A percentile compares a stretch with the other conserved stretches of the same genome.
phyloP scores from a whole-genome alignment of 2,329 filamentous ascomycete species.

The Seiridium unicorne region DNA sequence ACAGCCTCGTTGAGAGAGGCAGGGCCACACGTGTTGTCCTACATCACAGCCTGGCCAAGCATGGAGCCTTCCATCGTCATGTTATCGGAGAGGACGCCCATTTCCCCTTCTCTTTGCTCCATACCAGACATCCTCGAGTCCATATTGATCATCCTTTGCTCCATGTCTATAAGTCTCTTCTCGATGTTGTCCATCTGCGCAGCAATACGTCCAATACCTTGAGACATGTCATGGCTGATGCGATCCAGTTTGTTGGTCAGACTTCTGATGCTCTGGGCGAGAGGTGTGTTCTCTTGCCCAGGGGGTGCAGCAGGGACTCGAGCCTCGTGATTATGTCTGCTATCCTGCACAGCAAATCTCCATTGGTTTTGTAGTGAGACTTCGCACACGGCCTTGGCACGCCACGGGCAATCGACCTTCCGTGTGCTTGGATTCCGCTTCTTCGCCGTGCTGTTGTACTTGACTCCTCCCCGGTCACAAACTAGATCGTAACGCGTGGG shows the following conservation, averaged over 20 bases:
- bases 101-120: constrained; percentile 30
- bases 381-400: constrained; percentile 63
- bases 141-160: constrained; percentile 35
- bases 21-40: constrained; percentile 10
- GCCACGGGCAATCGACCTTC: constrained; percentile 63
- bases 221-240: constrained; percentile 53
- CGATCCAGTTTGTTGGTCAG: constrained; percentile 61
- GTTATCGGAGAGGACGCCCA: constrained; percentile 37
- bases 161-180: constrained; percentile 54
- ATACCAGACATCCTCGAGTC: constrained; percentile 36
- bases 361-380: constrained; percentile 62
- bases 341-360: constrained; percentile 61
- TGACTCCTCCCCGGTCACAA: constrained; percentile 62
- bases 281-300: constrained; percentile 56
- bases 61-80: constrained; percentile 35
- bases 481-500: constrained; percentile 62
- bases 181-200: constrained; percentile 49
- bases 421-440: constrained; percentile 63
- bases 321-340: constrained; percentile 61
- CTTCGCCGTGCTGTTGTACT: constrained; percentile 64
- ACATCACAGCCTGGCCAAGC: constrained; percentile 34
- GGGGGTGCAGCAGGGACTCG: constrained; percentile 52
- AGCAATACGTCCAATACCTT: constrained; percentile 51
- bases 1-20: background rate
- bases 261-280: constrained; percentile 56